Conservation (phyloP, 116 monocot species). For the Zostera marina region DNA sequence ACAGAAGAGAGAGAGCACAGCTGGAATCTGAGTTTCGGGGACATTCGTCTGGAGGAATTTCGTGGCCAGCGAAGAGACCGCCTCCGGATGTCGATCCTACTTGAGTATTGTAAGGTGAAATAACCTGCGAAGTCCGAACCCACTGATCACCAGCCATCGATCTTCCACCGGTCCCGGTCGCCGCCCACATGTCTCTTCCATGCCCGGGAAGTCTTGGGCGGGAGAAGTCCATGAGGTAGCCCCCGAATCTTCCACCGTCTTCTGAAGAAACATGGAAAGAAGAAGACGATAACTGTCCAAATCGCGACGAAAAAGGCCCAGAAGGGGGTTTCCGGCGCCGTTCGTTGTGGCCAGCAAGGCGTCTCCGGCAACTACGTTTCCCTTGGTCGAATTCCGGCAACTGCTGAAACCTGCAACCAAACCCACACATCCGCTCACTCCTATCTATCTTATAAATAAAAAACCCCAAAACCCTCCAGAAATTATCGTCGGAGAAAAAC, state of each 20-base stretch:
- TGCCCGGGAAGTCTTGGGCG: conserved; percentile 21
- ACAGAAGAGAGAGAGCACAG: conserved; percentile 99
- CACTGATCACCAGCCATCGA: conserved; percentile 8
- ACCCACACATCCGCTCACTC: neutral
- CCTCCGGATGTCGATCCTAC: conserved; percentile 3
- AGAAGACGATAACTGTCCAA: conserved; percentile 20
- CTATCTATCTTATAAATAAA: no score
- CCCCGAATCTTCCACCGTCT: conserved; percentile 25
- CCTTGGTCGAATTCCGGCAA: conserved; percentile 67
- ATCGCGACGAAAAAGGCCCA: conserved; percentile 25
- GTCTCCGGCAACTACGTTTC: conserved; percentile 69
- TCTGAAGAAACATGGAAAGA: conserved; percentile 18
- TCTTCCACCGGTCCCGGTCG: conserved; percentile 7
- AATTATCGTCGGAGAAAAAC: neutral
- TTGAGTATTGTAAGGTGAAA: conserved; percentile 3
- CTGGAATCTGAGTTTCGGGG: conserved; percentile 45
- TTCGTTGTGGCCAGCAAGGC: conserved; percentile 70
- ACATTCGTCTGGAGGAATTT: conserved; percentile 21
- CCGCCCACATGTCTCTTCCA: conserved; percentile 27
- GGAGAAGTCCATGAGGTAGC: conserved; percentile 54
- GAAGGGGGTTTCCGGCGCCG: conserved; percentile 57
- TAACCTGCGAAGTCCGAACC: neutral
- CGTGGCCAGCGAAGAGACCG: conserved; percentile 10
- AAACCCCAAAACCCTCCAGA: no score
- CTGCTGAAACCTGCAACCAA: conserved; percentile 45